Conservation (phyloP, 2,329 filamentous ascomycete species). For the Aspergillus unguis region DNA sequence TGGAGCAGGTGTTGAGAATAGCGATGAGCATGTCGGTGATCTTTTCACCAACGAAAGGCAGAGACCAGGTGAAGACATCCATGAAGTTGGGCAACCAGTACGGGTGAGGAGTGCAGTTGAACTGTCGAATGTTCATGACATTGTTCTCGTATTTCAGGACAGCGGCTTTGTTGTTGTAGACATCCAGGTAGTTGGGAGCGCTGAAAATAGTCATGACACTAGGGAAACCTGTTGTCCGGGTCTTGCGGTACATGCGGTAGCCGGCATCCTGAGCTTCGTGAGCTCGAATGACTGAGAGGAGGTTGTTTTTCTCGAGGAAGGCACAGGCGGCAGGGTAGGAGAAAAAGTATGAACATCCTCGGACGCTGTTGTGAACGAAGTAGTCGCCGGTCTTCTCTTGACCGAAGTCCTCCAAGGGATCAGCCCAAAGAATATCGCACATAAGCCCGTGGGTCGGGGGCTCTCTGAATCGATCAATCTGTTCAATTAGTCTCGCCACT, state of each 20-base stretch:
- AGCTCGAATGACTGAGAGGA: constrained; percentile 92
- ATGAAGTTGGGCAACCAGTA: constrained; percentile 99
- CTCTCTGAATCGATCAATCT: constrained; percentile 97
- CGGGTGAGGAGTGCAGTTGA: constrained; percentile 98
- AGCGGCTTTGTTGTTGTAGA: constrained; percentile 99
- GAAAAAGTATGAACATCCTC: constrained; percentile 99
- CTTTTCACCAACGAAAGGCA: constrained; percentile 98
- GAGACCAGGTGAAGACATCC: constrained; percentile 99
- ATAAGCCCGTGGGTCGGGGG: constrained; percentile 96
- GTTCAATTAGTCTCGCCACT: constrained; percentile 15
- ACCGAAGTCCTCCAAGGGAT: constrained; percentile 95
- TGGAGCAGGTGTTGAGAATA: constrained; percentile 97
- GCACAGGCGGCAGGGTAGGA: constrained; percentile 95
- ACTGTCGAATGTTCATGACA: constrained; percentile 99
- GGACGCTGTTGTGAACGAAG: constrained; percentile 96
- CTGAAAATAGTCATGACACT: constrained; percentile 99
- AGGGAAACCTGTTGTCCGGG: constrained; percentile 93
- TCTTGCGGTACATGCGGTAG: constrained; percentile 99
- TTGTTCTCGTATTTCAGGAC: constrained; percentile 99
- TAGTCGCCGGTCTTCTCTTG: constrained; percentile 98
- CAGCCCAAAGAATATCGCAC: constrained; percentile 99
- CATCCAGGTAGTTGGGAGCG: constrained; percentile 95
- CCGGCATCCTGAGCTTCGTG: constrained; percentile 98
- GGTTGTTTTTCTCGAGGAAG: constrained; percentile 98
- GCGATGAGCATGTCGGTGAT: constrained; percentile 99